A percentile compares a stretch with the other conserved stretches of the same genome.
Conservation (phyloP, 306 rosid species). For the Ziziphus jujuba region DNA sequence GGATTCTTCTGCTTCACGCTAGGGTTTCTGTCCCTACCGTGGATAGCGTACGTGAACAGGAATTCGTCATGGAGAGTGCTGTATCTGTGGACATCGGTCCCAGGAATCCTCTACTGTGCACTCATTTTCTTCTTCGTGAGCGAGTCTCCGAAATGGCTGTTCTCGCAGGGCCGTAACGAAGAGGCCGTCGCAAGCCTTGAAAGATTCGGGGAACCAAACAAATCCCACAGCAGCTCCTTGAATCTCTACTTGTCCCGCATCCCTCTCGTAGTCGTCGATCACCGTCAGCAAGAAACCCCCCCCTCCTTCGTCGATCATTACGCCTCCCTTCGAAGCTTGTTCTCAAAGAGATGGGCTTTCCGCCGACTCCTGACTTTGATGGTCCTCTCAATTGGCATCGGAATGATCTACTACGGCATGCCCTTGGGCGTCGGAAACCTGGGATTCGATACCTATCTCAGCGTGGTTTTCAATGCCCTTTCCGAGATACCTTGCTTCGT, state of each 20-base stretch:
- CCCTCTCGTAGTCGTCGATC: too few relatives aligned
- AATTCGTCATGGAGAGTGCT: conserved; percentile 25
- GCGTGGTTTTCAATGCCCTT: conserved; percentile 24
- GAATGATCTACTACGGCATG: conserved; percentile 41
- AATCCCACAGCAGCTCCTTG: too few relatives aligned
- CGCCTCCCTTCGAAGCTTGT: conserved; percentile 15
- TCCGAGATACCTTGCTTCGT: conserved; percentile 28
- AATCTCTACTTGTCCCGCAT: too few relatives aligned
- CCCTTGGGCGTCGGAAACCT: conserved; percentile 32
- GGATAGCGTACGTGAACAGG: conserved; percentile 31
- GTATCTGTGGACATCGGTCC: conserved; percentile 33
- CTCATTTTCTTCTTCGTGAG: conserved; percentile 9
- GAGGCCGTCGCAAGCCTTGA: conserved; percentile 1
- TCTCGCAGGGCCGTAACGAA: conserved; percentile 4
- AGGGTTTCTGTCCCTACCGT: not conserved
- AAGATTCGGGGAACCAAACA: not conserved
- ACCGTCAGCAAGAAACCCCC: too few relatives aligned
- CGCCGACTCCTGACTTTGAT: conserved; percentile 21
- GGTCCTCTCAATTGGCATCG: conserved; percentile 28
- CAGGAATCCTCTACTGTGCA: conserved; percentile 12
- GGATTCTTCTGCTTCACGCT: not conserved
- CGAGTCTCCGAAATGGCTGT: conserved; percentile 34
- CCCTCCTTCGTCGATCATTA: conserved; percentile 18
- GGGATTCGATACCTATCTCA: conserved; percentile 28
- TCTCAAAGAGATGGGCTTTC: conserved; percentile 31